Evolutionary conservation across 805 yeast species (phyloP).

Genomic region (Starmerella apis): DNA sequence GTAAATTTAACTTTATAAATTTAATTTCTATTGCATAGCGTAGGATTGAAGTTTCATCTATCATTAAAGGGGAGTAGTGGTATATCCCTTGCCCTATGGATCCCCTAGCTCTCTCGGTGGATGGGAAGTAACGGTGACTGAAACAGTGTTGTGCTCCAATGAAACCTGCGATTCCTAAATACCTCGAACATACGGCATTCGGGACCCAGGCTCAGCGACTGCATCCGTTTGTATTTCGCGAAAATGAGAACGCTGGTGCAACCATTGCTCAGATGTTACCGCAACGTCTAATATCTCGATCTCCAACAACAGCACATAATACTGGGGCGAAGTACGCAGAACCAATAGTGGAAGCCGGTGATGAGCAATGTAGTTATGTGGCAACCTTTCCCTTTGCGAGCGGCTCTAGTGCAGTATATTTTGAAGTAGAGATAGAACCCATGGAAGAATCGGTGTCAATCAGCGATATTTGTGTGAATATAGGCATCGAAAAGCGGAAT

Average conservation of each 20-base stretch:
- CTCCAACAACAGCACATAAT: neutral
- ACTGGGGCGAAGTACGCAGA: neutral
- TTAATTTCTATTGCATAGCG: too few species aligned
- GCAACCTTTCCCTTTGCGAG: slow-evolving; percentile 1
- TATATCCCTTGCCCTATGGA: neutral
- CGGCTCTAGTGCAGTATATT: neutral
- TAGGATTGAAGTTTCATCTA: too few species aligned
- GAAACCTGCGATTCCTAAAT: slow-evolving; percentile 5
- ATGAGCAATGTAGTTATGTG: neutral
- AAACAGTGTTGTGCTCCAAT: neutral
- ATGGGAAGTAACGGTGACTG: neutral
- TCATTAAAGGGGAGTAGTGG: neutral
- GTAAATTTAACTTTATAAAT: too few species aligned
- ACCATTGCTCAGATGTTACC: slow-evolving; percentile 2
- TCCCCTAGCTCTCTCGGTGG: neutral
- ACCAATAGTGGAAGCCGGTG: neutral
- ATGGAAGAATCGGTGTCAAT: neutral
- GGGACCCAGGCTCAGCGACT: neutral
- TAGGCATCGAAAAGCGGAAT: neutral
- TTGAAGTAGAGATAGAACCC: neutral
- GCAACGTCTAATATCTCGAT: neutral
- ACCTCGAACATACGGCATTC: slow-evolving; percentile 2
- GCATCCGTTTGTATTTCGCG: neutral
- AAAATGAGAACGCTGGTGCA: neutral
- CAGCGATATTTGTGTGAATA: neutral